These are phyloP conservation scores for Thecaphora frezii DNA, from an alignment of 1,284 basidiomycete genomes.

Conservation along the genomic window DNA sequence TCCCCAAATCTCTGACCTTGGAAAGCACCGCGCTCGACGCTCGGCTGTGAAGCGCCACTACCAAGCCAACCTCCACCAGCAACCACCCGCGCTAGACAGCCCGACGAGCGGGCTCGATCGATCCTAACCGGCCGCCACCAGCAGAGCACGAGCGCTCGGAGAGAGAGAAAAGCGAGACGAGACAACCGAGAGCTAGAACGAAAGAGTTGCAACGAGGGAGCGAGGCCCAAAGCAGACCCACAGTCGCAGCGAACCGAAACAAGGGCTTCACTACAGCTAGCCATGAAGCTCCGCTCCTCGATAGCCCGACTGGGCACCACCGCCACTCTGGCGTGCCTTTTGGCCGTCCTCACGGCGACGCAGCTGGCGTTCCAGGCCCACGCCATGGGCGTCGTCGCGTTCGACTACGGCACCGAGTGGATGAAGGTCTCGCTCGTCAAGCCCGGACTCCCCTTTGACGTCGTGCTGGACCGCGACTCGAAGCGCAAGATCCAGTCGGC, in stretches of 20 bases:
- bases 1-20: too few species aligned
- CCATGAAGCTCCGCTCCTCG: conserved; percentile 4
- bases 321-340: conserved; percentile 2
- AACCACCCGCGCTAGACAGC: too few species aligned
- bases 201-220: too few species aligned
- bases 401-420: conserved; percentile 59
- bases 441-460: conserved; percentile 92
- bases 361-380: conserved; percentile 7
- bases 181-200: too few species aligned
- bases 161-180: too few species aligned
- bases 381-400: conserved; percentile 55
- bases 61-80: too few species aligned
- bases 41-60: too few species aligned
- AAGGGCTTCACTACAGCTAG: neutral
- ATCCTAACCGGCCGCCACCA: conserved; percentile 49
- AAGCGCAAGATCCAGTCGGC: conserved; percentile 91
- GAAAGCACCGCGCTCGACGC: too few species aligned
- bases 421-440: conserved; percentile 90
- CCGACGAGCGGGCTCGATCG: too few species aligned
- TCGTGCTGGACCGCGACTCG: conserved; percentile 91
- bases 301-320: conserved; percentile 1
- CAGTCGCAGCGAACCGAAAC: neutral
- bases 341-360: conserved; percentile 3
- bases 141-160: too few species aligned
- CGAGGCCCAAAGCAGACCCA: too few species aligned